Conservation (phyloP, 108 stramenopile genomes). For the Craspedostauros australis region DNA sequence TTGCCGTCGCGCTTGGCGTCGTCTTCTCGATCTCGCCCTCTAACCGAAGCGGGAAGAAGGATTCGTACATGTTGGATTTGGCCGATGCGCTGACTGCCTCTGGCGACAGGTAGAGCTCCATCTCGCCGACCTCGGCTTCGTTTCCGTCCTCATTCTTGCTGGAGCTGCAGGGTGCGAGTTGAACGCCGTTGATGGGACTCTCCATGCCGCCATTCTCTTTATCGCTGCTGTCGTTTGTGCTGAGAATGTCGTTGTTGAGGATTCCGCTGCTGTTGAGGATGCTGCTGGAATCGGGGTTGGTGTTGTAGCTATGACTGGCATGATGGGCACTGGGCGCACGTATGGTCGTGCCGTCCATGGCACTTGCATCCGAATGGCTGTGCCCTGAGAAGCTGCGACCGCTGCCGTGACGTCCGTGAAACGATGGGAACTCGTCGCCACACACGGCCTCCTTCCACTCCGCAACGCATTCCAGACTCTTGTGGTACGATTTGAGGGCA, state of each 20-base stretch:
- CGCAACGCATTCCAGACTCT: conserved; percentile 62
- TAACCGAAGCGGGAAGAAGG: conserved; percentile 32
- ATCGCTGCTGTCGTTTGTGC: background rate
- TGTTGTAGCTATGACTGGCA: no score
- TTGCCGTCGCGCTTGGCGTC: background rate
- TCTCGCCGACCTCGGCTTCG: conserved; percentile 43
- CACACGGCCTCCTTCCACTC: conserved; percentile 27
- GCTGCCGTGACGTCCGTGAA: background rate
- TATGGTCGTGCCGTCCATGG: background rate
- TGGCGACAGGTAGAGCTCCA: conserved; percentile 52
- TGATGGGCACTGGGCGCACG: background rate
- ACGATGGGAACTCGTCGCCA: no score
- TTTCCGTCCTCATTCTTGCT: background rate
- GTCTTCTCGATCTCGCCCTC: conserved; percentile 18
- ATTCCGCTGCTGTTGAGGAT: no score
- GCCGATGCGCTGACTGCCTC: conserved; percentile 8
- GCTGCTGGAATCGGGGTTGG: no score
- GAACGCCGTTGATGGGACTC: conserved; percentile 9
- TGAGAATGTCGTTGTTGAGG: no score
- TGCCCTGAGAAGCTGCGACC: no score
- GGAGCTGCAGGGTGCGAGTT: background rate
- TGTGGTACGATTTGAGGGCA: conserved; percentile 71
- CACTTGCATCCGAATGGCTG: background rate
- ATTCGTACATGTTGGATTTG: conserved; percentile 41
- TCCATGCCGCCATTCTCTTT: conserved; percentile 2